Evolutionary conservation across 2,329 filamentous ascomycete species (phyloP).

Genomic region (Phyllosticta paracitricarpa): DNA sequence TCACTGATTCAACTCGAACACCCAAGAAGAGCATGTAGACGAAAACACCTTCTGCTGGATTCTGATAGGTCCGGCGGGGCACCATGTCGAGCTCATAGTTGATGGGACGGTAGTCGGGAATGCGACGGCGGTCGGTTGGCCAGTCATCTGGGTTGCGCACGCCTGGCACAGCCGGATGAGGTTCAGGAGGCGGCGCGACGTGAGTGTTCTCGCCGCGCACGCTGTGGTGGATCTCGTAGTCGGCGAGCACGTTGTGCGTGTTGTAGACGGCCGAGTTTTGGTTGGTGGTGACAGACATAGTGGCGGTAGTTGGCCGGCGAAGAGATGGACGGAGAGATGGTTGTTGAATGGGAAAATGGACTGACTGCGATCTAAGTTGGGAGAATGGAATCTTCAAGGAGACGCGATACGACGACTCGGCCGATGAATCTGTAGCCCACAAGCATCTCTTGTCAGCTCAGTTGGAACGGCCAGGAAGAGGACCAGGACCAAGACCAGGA

Average conservation of each 20-base stretch:
- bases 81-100: constrained; percentile 34
- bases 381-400: neutral
- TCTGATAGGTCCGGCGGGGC: constrained; percentile 36
- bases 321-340: neutral
- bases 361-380: neutral
- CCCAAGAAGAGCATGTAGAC: constrained; percentile 42
- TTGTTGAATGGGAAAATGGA: neutral
- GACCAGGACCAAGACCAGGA: neutral
- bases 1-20: constrained; percentile 34
- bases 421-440: neutral
- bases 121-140: constrained; percentile 38
- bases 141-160: constrained; percentile 31
- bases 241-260: constrained; percentile 29
- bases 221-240: constrained; percentile 40
- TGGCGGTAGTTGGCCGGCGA: constrained; percentile 4
- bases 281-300: constrained; percentile 38
- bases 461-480: too few relatives aligned
- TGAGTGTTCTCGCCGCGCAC: constrained; percentile 16
- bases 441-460: neutral
- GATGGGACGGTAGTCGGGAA: constrained; percentile 39
- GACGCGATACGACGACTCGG: too few relatives aligned
- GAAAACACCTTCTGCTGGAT: constrained; percentile 36
- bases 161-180: constrained; percentile 20
- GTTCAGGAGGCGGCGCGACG: constrained; percentile 20
- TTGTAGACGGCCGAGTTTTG: constrained; percentile 29